Percentiles rank a stretch among this genome's conserved stretches.
Conservation (phyloP, 495 filamentous ascomycete species). For the Viridothelium virens region DNA sequence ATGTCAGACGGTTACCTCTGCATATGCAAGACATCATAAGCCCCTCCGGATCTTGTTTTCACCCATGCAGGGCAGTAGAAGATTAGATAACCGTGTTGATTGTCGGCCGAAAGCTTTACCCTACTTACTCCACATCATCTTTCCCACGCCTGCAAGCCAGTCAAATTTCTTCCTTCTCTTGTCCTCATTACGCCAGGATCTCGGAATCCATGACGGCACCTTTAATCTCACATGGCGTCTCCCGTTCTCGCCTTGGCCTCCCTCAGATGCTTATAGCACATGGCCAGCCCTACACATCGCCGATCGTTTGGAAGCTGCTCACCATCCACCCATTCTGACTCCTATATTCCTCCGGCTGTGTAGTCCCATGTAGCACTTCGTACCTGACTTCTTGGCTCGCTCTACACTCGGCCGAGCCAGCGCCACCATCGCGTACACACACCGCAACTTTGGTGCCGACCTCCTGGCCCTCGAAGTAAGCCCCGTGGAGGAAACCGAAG, state of each 20-base stretch:
- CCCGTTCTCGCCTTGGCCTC: not conserved
- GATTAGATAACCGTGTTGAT: not conserved
- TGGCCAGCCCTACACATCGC: not conserved
- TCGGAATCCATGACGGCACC: not conserved
- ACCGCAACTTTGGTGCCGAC: slow-evolving; percentile 31
- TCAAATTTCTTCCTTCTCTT: not conserved
- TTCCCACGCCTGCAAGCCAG: not conserved
- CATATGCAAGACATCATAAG: slow-evolving; percentile 1
- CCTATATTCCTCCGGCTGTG: not conserved
- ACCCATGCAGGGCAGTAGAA: not conserved
- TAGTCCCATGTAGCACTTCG: slow-evolving; percentile 1
- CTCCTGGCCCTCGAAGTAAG: slow-evolving; percentile 54
- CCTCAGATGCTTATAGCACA: not conserved
- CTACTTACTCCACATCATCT: not conserved
- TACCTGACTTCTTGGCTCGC: not conserved
- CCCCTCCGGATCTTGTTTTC: not conserved
- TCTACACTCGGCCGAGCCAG: slow-evolving; percentile 4
- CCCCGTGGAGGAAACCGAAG: slow-evolving; percentile 66
- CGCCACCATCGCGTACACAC: not conserved
- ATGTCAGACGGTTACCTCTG: not conserved
- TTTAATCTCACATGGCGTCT: not conserved
- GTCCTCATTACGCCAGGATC: not conserved
- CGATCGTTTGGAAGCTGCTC: slow-evolving; percentile 10
- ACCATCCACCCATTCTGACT: slow-evolving; percentile 5
- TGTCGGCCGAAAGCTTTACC: not conserved